A percentile compares a stretch with the other conserved stretches of the same genome.
Evolutionary conservation across 108 stramenopile genomes (phyloP).

Genomic region (Skeletonema menzelii): DNA sequence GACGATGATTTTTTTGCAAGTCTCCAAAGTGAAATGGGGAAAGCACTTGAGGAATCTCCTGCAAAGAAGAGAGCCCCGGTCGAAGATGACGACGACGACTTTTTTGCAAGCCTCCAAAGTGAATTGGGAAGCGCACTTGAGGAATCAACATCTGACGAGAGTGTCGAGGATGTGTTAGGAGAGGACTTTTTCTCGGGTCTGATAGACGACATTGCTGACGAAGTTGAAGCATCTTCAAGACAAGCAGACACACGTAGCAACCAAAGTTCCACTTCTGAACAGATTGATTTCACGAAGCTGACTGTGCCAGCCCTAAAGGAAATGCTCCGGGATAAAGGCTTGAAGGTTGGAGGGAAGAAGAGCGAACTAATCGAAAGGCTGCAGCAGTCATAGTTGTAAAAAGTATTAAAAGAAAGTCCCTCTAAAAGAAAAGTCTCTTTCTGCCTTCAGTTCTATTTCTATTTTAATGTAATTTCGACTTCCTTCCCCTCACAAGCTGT

Average conservation of each 20-base stretch:
- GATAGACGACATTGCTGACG: constrained; percentile 37
- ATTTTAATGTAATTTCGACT: too few relatives aligned
- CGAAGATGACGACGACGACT: constrained; percentile 54
- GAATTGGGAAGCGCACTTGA: constrained; percentile 45
- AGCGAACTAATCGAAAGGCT: constrained; percentile 81
- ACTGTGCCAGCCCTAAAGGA: constrained; percentile 82
- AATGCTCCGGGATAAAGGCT: constrained; percentile 60
- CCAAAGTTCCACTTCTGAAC: constrained; percentile 1
- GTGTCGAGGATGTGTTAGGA: constrained; percentile 1
- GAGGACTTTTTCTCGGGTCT: constrained; percentile 41
- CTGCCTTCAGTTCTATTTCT: too few relatives aligned
- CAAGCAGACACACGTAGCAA: not conserved
- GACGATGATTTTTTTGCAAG: constrained; percentile 71
- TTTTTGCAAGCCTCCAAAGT: constrained; percentile 66
- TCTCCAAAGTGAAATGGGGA: constrained; percentile 55
- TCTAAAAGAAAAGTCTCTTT: not conserved
- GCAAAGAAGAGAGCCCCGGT: not conserved
- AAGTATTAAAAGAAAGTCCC: not conserved
- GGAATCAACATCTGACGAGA: not conserved
- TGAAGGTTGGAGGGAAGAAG: constrained; percentile 89
- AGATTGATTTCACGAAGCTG: constrained; percentile 22
- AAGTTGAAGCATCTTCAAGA: constrained; percentile 27
- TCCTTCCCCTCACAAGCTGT: not conserved
- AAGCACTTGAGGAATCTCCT: constrained; percentile 14
- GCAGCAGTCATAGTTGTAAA: not conserved